A percentile compares a stretch with the other conserved stretches of the same genome.
Evolutionary conservation across 345 rosid species (phyloP).

Genomic region (Aurinia saxatilis): DNA sequence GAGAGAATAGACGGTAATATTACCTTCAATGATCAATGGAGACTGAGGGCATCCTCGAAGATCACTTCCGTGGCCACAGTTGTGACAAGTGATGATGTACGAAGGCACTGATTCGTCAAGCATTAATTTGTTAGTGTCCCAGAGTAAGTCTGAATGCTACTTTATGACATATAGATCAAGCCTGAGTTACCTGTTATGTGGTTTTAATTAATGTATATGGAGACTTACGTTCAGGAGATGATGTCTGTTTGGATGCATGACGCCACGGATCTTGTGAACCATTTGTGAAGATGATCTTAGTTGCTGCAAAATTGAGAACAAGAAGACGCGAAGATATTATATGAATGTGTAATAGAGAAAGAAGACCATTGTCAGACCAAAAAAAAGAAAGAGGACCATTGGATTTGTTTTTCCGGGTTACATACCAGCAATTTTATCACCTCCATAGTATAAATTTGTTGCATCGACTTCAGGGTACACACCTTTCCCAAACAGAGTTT

Average conservation of each 20-base stretch:
- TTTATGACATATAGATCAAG: neutral
- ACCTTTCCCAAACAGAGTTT: conserved; percentile 66
- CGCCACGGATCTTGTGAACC: conserved; percentile 99
- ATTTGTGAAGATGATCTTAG: conserved; percentile 77
- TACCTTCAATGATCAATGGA: conserved; percentile 70
- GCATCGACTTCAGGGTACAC: conserved; percentile 75
- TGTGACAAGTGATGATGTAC: no score
- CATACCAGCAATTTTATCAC: conserved; percentile 75
- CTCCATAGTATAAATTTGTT: conserved; percentile 86
- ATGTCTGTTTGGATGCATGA: conserved; percentile 82
- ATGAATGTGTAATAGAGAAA: neutral
- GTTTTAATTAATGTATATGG: neutral
- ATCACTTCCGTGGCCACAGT: conserved; percentile 98
- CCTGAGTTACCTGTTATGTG: neutral
- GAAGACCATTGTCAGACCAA: no score
- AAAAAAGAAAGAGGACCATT: neutral
- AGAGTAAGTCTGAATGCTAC: conserved; percentile 25
- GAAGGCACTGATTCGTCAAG: no score
- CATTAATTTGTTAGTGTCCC: neutral
- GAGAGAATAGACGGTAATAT: neutral
- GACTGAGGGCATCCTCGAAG: conserved; percentile 92
- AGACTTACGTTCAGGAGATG: conserved; percentile 71
- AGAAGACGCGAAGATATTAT: neutral
- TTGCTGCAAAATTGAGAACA: conserved; percentile 38
- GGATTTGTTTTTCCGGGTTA: neutral